Evolutionary conservation across 192 early-diverging fungal species (phyloP).

Genomic region (Phlyctochytrium planicorne): DNA sequence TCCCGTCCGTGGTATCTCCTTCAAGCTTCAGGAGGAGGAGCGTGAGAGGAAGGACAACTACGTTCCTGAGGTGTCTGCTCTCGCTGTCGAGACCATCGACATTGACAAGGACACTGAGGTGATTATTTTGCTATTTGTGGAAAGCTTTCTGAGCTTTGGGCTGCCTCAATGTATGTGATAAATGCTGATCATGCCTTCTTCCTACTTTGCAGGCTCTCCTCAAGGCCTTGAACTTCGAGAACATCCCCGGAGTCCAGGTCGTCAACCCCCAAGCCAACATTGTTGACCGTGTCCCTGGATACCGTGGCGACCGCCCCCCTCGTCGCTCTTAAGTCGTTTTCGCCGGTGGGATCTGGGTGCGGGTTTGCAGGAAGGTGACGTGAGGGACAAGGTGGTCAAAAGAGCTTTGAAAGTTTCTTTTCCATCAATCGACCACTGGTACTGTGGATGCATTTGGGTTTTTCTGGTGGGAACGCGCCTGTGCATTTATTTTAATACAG

Average conservation of each 20-base stretch:
- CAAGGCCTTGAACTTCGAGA: slow-evolving; percentile 96
- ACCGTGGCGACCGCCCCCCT: neutral
- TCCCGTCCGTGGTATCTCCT: slow-evolving; percentile 99
- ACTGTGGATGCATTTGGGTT: too few species aligned
- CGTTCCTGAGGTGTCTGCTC: slow-evolving; percentile 97
- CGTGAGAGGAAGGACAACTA: slow-evolving; percentile 99
- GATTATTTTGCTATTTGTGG: slow-evolving; percentile 24
- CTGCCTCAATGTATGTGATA: too few species aligned
- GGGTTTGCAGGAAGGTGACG: too few species aligned
- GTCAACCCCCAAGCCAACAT: slow-evolving; percentile 35
- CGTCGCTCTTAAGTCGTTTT: too few species aligned
- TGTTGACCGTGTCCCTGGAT: slow-evolving; percentile 14
- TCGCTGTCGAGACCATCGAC: slow-evolving; percentile 86
- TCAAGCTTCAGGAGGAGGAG: slow-evolving; percentile 99
- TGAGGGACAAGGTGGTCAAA: too few species aligned
- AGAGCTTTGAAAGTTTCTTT: too few species aligned
- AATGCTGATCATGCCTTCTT: too few species aligned
- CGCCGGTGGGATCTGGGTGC: too few species aligned
- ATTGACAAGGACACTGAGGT: slow-evolving; percentile 93
- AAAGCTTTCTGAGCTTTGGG: too few species aligned
- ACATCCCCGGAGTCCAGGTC: slow-evolving; percentile 79
- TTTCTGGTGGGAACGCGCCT: too few species aligned
- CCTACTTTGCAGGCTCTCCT: slow-evolving; percentile 84
- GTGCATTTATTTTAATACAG: too few species aligned
- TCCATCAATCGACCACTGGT: too few species aligned